A percentile compares a stretch with the other conserved stretches of the same genome.
Conservation (phyloP, 2,329 filamentous ascomycete genomes). For the Monilinia polystroma region DNA sequence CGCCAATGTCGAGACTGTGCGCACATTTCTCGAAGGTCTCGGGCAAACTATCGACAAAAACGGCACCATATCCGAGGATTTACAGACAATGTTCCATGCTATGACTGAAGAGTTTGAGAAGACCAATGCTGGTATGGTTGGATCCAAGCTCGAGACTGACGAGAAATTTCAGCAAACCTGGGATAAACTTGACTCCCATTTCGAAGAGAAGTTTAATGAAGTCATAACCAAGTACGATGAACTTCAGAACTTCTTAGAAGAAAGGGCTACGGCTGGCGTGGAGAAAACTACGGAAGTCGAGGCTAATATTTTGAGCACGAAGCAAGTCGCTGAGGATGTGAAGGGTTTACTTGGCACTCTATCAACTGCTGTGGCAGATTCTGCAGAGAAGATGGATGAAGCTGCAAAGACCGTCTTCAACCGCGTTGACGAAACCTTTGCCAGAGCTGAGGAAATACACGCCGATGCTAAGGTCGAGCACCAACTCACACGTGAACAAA, state of each 20-base stretch:
- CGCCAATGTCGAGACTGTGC: slow-evolving; percentile 68
- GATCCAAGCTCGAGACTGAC: slow-evolving; percentile 78
- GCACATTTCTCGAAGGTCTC: slow-evolving; percentile 66
- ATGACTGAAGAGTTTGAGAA: slow-evolving; percentile 88
- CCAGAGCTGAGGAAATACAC: slow-evolving; percentile 73
- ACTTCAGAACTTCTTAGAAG: slow-evolving; percentile 70
- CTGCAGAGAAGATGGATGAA: slow-evolving; percentile 81
- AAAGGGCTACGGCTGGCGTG: slow-evolving; percentile 70
- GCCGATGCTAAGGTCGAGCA: slow-evolving; percentile 75
- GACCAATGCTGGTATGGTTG: slow-evolving; percentile 74
- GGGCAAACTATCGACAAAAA: slow-evolving; percentile 62
- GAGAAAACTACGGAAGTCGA: slow-evolving; percentile 71
- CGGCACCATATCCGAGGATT: slow-evolving; percentile 56
- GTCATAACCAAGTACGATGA: slow-evolving; percentile 87
- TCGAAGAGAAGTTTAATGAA: slow-evolving; percentile 68
- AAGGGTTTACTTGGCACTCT: slow-evolving; percentile 83
- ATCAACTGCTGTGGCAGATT: slow-evolving; percentile 75
- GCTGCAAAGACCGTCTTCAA: slow-evolving; percentile 85
- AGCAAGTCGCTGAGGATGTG: slow-evolving; percentile 80
- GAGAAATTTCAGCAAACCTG: slow-evolving; percentile 67
- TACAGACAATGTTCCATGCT: slow-evolving; percentile 70
- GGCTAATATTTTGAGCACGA: slow-evolving; percentile 71
- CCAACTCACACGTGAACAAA: slow-evolving; percentile 75
- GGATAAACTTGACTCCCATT: slow-evolving; percentile 53
- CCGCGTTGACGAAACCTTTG: slow-evolving; percentile 75